Evolutionary conservation across 2,329 filamentous ascomycete species (phyloP), one percentile per base, ranked within the genome.

Genomic region (Fusarium fujikuroi): DNA sequence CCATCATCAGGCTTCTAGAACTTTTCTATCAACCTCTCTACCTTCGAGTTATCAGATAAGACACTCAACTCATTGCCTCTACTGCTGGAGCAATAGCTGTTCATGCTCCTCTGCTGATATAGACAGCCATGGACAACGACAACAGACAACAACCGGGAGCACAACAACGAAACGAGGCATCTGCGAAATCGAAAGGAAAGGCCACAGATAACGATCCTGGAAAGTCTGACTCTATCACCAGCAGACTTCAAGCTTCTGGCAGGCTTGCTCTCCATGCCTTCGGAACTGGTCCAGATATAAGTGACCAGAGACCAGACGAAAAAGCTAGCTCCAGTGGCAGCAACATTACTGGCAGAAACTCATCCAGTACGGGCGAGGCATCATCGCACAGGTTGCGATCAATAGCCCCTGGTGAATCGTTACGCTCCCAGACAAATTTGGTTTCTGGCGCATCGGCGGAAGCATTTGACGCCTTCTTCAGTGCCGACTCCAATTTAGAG

Each of bases 391-490:
- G 63, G 53, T 34, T 74, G 21, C 66, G 57, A 11, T 71, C 72
- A 28, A 62, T 68, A 34, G 66, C 36, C 15, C 54, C 61, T 28
- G 59, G 71, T 21, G 72, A 75, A 39, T 69, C 74, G 44, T 59
- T 76, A 25, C 70, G 66, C 28, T 40, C 62, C 37, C 75, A 71
- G 36, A 25, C 52, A 23, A 46, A 69, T 23, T 44, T 69, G 16
- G 64, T 69, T 21, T 75, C 82, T 16, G 76, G 82, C 9, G 71
- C 76, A 21, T 79, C 81, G 50, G 82, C 83, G 47, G 79, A 74
- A 47, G 76, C 77, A 18, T 75, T 75, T 44, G 69, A 79, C 56
- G 79, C 80, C 30, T 74, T 73, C 60, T 69, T 71, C n/a, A 61
- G 43, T 53, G 69, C 66, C 23, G 66, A 70, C 25, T 54, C 63